phyloP scores from a whole-genome alignment of 352 stramenopile genomes.

The Phytophthora crassamura region DNA sequence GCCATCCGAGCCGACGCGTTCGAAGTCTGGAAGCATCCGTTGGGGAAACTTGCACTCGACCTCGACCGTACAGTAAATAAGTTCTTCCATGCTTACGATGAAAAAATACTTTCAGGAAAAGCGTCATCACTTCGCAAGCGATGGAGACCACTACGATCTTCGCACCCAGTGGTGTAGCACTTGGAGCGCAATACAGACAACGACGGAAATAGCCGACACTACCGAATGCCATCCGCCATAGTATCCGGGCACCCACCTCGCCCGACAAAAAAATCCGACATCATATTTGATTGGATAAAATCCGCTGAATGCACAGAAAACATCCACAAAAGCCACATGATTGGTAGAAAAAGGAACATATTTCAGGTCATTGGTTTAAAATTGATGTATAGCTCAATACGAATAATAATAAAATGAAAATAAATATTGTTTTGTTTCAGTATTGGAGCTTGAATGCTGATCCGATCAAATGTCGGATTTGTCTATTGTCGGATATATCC shows the following conservation, averaged over 20 bases:
- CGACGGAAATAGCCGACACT: slow-evolving; percentile 12
- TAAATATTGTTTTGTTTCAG: too few relatives aligned
- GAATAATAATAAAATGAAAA: too few relatives aligned
- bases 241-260: background rate
- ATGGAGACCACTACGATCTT: background rate
- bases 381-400: too few relatives aligned
- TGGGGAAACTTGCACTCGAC: background rate
- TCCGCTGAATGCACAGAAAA: too few relatives aligned
- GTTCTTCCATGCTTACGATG: background rate
- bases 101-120: background rate
- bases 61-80: background rate
- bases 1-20: background rate
- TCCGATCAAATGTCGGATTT: too few relatives aligned
- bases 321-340: too few relatives aligned
- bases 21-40: background rate
- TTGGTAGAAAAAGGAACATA: too few relatives aligned
- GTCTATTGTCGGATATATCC: too few relatives aligned
- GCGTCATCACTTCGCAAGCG: slow-evolving; percentile 4
- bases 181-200: slow-evolving; percentile 5
- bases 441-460: too few relatives aligned
- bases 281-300: too few relatives aligned
- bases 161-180: background rate
- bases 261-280: slow-evolving; percentile 13
- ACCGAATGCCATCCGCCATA: slow-evolving; percentile 10
- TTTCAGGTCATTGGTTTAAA: too few relatives aligned